Conservation (phyloP, 2,329 filamentous ascomycete species). For the Stachybotrys chlorohalonatus region DNA sequence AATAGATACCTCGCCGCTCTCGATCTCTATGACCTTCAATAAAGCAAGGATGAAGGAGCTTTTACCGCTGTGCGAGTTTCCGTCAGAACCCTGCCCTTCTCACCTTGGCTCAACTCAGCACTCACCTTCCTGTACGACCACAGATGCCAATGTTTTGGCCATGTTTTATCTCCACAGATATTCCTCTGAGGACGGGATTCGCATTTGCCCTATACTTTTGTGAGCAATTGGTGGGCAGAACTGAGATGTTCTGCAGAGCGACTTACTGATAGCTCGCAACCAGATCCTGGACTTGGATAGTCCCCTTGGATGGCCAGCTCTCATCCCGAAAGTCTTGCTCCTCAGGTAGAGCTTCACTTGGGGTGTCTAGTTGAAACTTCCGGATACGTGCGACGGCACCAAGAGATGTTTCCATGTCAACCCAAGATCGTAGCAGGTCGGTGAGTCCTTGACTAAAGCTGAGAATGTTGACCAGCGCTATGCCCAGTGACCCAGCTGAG, state of each 20-base stretch:
- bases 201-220: neutral
- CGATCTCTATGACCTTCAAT: constrained; percentile 3
- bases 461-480: constrained; percentile 15
- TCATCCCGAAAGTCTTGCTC: constrained; percentile 6
- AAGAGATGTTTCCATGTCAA: constrained; percentile 18
- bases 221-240: neutral
- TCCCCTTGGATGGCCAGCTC: constrained; percentile 16
- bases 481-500: constrained; percentile 10
- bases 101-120: neutral
- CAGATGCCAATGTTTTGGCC: constrained; percentile 23
- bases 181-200: constrained; percentile 8
- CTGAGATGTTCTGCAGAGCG: neutral
- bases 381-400: constrained; percentile 16
- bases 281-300: constrained; percentile 14
- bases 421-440: constrained; percentile 18
- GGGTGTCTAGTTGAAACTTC: constrained; percentile 12
- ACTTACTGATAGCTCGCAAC: constrained; percentile 17
- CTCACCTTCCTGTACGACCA: constrained; percentile 20
- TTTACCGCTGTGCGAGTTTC: constrained; percentile 23
- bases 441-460: constrained; percentile 13
- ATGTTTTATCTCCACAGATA: constrained; percentile 14
- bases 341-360: constrained; percentile 7
- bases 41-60: constrained; percentile 27
- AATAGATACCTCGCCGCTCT: constrained; percentile 20
- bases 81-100: constrained; percentile 8